Base-by-base conservation (phyloP, 1,284 basidiomycete species). In the Pseudozyma thailandica region DNA sequence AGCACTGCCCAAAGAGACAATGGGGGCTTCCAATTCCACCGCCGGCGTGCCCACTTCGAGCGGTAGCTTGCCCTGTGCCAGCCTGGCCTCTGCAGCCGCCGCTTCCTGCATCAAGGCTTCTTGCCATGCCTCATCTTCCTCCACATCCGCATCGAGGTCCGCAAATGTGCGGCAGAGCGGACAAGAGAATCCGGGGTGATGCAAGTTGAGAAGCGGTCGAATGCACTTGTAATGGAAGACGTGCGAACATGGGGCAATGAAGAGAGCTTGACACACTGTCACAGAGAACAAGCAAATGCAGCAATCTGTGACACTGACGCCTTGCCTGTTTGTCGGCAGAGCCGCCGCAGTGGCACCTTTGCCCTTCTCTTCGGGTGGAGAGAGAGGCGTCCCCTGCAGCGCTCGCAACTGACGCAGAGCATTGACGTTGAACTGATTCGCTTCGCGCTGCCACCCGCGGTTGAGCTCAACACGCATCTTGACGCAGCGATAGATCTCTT, bases 191-290 rank as follows among this genome's bases (percentile, higher is more conserved):
- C 92, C 92, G 0, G 95, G 93, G 77, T 95, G 89, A 84, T 98
- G 94, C 30, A 78, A 75, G 74, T 91, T 88, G 41, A 98, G 87
- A 16, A 98, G 86, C 0, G 94, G 94, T 0, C 93, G 89, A 72
- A 98, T 95, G 84, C 96, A 98, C 84, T 98, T 98, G 88, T 92
- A 98, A 85, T 97, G 95, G 86, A 96, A 97, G 0, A 94, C 90
- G 84, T 98, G 95, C 6, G 93, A 95, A 77, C 79, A 84, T 0
- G 82, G 82, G 28, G 94, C 94, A 81, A 98, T 95, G 85, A 98
- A 98, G 25, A 98, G 88, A 0, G 94, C 92, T 84, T 98, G 95
- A 69, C 91, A 92, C 75, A 98, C 94, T 0, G 92, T 92, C 5
- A 98, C 94, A 5, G 90, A 87, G 85, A 96, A 98, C 18, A 98